Percentiles rank a stretch among this genome's conserved stretches.
Conservation (phyloP, 768 basidiomycete species). For the Vararia minispora region DNA sequence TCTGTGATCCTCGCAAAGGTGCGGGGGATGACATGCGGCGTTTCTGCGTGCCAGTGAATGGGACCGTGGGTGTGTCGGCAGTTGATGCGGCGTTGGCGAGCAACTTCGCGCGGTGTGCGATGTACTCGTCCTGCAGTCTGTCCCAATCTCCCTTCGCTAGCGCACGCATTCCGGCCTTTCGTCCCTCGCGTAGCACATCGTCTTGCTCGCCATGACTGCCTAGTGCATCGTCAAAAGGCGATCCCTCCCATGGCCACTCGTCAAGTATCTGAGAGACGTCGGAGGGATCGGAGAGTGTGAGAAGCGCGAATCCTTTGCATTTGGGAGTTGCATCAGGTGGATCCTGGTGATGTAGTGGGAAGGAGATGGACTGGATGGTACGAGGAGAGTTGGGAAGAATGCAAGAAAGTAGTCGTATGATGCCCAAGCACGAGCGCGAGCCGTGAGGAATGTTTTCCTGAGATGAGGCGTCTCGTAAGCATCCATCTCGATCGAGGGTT, state of each 20-base stretch:
- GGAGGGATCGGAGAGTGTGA: conserved; percentile 35
- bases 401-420: conserved; percentile 32
- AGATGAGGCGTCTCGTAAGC: too few species aligned
- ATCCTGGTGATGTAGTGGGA: conserved; percentile 59
- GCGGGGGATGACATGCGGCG: background rate
- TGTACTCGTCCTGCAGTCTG: conserved; percentile 54
- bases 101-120: conserved; percentile 46
- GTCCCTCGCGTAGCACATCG: conserved; percentile 29
- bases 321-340: conserved; percentile 39
- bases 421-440: conserved; percentile 38
- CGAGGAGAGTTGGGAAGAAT: conserved; percentile 19
- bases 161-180: conserved; percentile 47
- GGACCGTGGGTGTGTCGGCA: background rate
- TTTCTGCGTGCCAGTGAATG: background rate
- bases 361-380: conserved; percentile 37
- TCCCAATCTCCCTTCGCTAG: conserved; percentile 54
- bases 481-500: too few species aligned
- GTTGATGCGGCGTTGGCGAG: conserved; percentile 27
- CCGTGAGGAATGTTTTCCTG: conserved; percentile 64
- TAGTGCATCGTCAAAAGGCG: too few species aligned
- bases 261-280: conserved; percentile 33
- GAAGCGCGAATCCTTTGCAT: conserved; percentile 68
- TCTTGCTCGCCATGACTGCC: too few species aligned
- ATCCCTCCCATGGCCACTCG: conserved; percentile 69
- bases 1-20: background rate